A percentile compares a stretch with the other conserved stretches of the same genome.
phyloP scores from a whole-genome alignment of 441 rosid species.

The Syzygium syzygioides region DNA sequence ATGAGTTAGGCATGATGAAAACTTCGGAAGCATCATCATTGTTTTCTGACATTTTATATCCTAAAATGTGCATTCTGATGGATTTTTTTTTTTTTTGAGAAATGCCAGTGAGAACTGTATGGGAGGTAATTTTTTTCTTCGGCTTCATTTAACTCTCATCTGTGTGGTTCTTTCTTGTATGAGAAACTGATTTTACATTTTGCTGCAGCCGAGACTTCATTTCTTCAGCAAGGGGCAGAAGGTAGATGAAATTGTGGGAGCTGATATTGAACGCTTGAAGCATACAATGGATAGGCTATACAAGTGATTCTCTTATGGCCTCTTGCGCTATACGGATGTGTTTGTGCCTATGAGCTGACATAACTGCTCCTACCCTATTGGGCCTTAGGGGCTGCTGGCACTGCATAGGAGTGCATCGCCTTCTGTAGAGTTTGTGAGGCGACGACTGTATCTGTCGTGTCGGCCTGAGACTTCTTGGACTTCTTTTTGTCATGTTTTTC shows the following conservation, averaged over 20 bases:
- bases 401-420: background rate
- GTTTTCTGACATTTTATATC: too few species aligned
- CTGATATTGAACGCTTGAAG: slow-evolving; percentile 43
- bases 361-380: background rate
- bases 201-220: slow-evolving; percentile 60
- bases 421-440: background rate
- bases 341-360: background rate
- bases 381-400: background rate
- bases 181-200: background rate
- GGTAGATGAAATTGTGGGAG: slow-evolving; percentile 60
- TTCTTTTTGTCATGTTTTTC: background rate
- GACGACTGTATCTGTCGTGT: background rate
- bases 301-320: slow-evolving; percentile 26
- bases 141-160: background rate
- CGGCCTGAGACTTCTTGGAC: background rate
- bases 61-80: too few species aligned
- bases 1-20: too few species aligned
- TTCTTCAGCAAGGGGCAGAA: slow-evolving; percentile 62
- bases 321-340: background rate
- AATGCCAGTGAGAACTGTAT: too few species aligned
- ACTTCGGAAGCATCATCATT: too few species aligned
- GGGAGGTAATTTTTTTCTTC: too few species aligned
- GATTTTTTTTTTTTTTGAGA: too few species aligned
- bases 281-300: slow-evolving; percentile 50
- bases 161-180: background rate